Evolutionary conservation across 305 asterid genomes (phyloP).

Genomic region (Solanum hybrid): DNA sequence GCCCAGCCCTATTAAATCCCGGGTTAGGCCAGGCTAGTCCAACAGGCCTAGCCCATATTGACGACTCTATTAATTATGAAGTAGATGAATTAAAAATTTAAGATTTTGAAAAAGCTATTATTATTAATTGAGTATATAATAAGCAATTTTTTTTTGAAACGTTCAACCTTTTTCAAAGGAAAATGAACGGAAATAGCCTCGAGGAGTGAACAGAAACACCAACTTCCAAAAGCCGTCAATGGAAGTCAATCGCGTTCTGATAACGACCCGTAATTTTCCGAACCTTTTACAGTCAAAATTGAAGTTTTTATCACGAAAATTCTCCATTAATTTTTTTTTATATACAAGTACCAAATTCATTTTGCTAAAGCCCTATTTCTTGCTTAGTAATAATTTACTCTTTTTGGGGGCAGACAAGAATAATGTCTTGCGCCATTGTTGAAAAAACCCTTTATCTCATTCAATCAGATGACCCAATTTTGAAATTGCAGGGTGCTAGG

Average conservation of each 20-base stretch:
- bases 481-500: constrained; percentile 46
- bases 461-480: constrained; percentile 30
- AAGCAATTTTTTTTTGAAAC: too few species aligned
- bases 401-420: background rate
- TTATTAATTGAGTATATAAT: too few species aligned
- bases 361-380: background rate
- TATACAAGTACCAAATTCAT: background rate
- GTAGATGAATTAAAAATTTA: too few species aligned
- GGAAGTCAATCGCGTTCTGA: background rate
- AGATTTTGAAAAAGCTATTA: too few species aligned
- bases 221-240: background rate
- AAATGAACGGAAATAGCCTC: background rate
- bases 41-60: too few species aligned
- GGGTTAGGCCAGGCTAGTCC: too few species aligned
- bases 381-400: background rate
- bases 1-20: too few species aligned
- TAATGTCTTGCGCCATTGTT: constrained; percentile 22
- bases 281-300: background rate
- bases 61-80: too few species aligned
- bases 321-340: background rate
- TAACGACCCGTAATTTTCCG: background rate
- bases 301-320: background rate
- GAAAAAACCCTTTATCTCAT: constrained; percentile 39
- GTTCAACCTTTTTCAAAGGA: background rate
- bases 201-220: background rate